phyloP scores from a whole-genome alignment of 2,329 filamentous ascomycete species.

The Cercospora zeae-maydis region DNA sequence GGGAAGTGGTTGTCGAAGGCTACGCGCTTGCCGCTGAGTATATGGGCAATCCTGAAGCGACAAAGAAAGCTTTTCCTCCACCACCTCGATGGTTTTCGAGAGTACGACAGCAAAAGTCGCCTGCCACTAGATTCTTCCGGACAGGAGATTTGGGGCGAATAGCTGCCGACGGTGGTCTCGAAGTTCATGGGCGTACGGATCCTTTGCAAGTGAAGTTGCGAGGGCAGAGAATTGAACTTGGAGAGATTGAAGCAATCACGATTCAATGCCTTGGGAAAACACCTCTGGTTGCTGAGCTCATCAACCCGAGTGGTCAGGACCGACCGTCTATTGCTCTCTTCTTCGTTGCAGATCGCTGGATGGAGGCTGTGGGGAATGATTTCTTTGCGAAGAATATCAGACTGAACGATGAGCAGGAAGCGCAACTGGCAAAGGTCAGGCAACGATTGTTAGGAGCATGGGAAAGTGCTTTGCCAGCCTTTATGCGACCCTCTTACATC shows the following conservation, averaged over 20 bases:
- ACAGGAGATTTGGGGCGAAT: conserved; percentile 49
- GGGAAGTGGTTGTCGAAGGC: not conserved
- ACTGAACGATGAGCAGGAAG: not conserved
- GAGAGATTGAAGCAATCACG: conserved; percentile 43
- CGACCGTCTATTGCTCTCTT: not conserved
- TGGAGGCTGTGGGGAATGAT: not conserved
- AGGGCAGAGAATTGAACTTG: conserved; percentile 62
- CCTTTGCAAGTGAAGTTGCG: conserved; percentile 56
- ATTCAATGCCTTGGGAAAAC: not conserved
- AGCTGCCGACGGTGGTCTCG: conserved; percentile 40
- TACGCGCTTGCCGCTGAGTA: not conserved
- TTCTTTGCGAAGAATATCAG: not conserved
- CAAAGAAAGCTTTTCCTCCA: not conserved
- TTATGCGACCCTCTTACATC: not conserved
- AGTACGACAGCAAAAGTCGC: not conserved
- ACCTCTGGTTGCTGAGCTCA: not conserved
- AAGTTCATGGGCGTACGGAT: conserved; percentile 58
- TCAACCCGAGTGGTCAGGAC: not conserved
- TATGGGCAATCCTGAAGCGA: not conserved
- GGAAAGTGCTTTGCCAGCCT: not conserved
- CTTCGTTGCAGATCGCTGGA: not conserved
- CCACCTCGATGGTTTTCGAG: not conserved
- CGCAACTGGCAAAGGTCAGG: not conserved
- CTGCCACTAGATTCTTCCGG: conserved; percentile 5
- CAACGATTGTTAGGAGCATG: not conserved